Base-by-base conservation (phyloP, 192 early-diverging fungal genomes). In the Podila epicladia region DNA sequence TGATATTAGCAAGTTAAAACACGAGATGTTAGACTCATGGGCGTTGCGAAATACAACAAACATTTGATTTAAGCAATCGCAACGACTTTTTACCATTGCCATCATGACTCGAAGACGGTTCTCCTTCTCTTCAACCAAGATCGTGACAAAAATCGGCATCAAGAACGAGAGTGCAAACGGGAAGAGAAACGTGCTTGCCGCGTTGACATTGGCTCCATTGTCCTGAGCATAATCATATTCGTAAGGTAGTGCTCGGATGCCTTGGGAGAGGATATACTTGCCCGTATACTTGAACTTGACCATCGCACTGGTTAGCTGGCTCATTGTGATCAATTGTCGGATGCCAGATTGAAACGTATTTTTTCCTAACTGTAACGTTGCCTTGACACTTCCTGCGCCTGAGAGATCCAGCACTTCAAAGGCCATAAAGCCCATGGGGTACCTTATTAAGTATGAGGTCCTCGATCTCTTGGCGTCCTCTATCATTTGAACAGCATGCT, bases 121-220 rank as follows among this genome's bases (percentile, higher is more conserved):
- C 33, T 79, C 76, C 38, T 79, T 79, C 37, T 72, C 76, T 24
- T 79, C 64, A 15, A 79, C 76, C 59, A 79, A 49, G 45, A 79
- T 67, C 1, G 70, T 67, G 29, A 79, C 76, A 61, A 79, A 79
- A 7, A 65, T 72, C 19, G 76, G 76, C 28, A 79, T 13, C 5
- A 79, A 31, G 35, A 79, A 79, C 60, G 69, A 72, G 31, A 79
- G 70, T 2, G 50, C 76, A 49, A 72, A 79, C n/a, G 76, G 76
- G 57, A 79, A 72, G 26, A 79, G 31, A 19, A 41, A 58, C 6
- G 51, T 8, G 76, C 60, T 2, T 64, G 22, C 49, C 67, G 33
- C 24, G 62, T 72, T 33, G 72, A 58, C 7, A 3, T 5, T 3
- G 58, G 17, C 9, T 65, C 70, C 2, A 67, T 49, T 8, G 24